These are phyloP conservation scores for Suillus discolor DNA, from an alignment of 768 basidiomycete species.

Conservation along the genomic window DNA sequence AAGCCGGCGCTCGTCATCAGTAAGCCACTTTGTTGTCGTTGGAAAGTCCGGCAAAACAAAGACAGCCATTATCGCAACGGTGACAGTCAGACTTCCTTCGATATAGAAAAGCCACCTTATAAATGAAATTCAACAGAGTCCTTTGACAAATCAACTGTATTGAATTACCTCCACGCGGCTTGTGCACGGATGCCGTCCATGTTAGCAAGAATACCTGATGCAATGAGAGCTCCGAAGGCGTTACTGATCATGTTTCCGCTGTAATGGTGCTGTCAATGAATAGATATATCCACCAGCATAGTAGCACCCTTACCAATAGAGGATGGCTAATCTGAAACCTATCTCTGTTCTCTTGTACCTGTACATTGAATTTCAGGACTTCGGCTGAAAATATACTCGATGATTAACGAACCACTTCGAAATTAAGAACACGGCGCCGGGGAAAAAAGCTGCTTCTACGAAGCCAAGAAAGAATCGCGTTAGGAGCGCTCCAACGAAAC, in stretches of 20 bases:
- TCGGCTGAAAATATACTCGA: conserved; percentile 26
- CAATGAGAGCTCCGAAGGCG: conserved; percentile 56
- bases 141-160: conserved; percentile 2
- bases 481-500: conserved; percentile 44
- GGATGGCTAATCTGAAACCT: conserved; percentile 43
- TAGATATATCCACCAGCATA: too few relatives aligned
- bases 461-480: conserved; percentile 58
- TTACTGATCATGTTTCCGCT: conserved; percentile 52
- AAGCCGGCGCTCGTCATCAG: conserved; percentile 42
- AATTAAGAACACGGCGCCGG: conserved; percentile 43
- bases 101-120: conserved; percentile 51
- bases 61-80: conserved; percentile 46
- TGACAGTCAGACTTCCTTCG: conserved; percentile 46
- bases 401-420: conserved; percentile 35
- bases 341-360: conserved; percentile 51
- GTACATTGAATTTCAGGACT: conserved; percentile 15
- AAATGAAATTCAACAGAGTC: conserved; percentile 6
- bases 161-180: conserved; percentile 46
- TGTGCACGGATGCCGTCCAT: conserved; percentile 53
- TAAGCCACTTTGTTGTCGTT: conserved; percentile 36
- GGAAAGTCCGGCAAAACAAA: conserved; percentile 55
- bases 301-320: conserved; percentile 37
- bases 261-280: not conserved
- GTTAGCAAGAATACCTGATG: conserved; percentile 46
- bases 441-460: conserved; percentile 49